Evolutionary conservation across 2,329 filamentous ascomycete genomes (phyloP).

Genomic region (Xylariaceae sp.): DNA sequence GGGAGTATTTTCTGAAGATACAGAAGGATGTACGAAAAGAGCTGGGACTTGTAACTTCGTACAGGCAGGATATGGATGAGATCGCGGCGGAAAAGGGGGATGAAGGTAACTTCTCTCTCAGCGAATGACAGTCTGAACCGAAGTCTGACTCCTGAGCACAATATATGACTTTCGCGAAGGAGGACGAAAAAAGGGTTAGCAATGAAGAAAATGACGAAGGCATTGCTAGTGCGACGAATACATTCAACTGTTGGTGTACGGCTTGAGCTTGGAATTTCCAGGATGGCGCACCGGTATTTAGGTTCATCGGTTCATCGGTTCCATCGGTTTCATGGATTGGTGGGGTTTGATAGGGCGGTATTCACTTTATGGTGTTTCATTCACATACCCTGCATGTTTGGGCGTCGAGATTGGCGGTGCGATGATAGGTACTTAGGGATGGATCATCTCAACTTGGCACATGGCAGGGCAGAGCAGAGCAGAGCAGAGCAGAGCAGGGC

Average conservation of each 20-base stretch:
- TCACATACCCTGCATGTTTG: conserved; percentile 29
- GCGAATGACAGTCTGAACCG: conserved; percentile 26
- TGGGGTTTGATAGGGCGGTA: conserved; percentile 11
- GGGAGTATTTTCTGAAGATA: conserved; percentile 84
- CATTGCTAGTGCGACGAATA: not conserved
- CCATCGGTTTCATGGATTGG: conserved; percentile 12
- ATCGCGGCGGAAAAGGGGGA: conserved; percentile 32
- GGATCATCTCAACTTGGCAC: not conserved
- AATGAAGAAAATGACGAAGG: not conserved
- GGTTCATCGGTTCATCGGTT: not conserved
- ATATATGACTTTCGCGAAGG: not conserved
- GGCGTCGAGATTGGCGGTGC: conserved; percentile 23
- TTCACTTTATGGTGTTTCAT: conserved; percentile 9
- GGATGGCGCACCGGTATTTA: conserved; percentile 29
- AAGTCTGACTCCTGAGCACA: not conserved
- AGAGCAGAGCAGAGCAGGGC: not conserved
- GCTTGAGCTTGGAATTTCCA: conserved; percentile 17
- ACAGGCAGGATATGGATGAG: conserved; percentile 25
- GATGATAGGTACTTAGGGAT: not conserved
- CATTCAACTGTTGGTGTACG: conserved; percentile 21
- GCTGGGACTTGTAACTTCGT: conserved; percentile 45
- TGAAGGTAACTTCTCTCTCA: conserved; percentile 28
- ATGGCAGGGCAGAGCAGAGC: not conserved
- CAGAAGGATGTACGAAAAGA: conserved; percentile 71
- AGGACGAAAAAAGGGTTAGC: not conserved